Evolutionary conservation across 768 basidiomycete species (phyloP), one percentile per base, ranked within the genome.

Genomic region (Mycena floridula): DNA sequence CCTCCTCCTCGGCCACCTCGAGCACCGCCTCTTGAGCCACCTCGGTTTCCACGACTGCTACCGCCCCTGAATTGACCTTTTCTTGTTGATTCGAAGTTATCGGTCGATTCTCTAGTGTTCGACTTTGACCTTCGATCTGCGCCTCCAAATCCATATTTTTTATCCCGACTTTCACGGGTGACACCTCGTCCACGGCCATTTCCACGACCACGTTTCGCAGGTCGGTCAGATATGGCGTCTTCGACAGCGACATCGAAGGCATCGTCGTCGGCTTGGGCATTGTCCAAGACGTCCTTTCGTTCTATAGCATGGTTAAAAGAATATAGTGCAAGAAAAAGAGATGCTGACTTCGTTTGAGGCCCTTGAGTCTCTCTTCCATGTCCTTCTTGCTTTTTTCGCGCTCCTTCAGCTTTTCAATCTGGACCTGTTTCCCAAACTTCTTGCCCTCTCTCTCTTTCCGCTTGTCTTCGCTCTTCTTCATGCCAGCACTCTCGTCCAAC

Each of bases 351-450:
- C 92, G 76, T 68, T 97, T 96, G 50, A 97, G 77, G 6, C 81
- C 80, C 57, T 92, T 85, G 20, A 93, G 69, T 32, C 82, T 70
- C 54, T 94, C 91, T 46, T 86, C 85, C 76, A 95, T 85, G 25
- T 91, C 89, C 69, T 94, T 96, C 74, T 93, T 94, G 46, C 81
- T 78, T 58, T 71, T 76, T 62, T 93, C 85, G 37, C 95, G 72
- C 69, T 95, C 90, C 61, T 91, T 89, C 52, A 90, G 72, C 63
- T 93, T 93, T 70, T 97, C 94, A 27, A 89, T 65, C 65, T 99
- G 96, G 9, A 98, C 91, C 63, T 97, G 90, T 64, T 98, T 99
- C 21, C 95, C 95, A 57, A 90, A 96, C 72, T 97, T 98, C 73
- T 98, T 97, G 44, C 91, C 85, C 56, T 96, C 88, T 37, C 96